These are phyloP conservation scores for Mortierella antarctica DNA, from an alignment of 192 early-diverging fungal species.

Conservation along the genomic window DNA sequence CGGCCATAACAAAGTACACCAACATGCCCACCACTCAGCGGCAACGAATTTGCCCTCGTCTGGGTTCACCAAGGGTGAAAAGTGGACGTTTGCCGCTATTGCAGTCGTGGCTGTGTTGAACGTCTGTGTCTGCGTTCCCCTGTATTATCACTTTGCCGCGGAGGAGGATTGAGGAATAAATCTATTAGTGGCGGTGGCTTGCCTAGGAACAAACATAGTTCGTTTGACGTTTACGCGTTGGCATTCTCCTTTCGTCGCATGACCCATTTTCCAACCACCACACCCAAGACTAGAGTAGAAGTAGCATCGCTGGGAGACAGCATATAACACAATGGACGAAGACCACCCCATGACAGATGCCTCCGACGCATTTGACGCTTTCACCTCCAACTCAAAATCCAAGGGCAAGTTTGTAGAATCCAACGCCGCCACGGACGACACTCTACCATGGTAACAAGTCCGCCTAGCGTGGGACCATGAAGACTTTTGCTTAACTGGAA, in stretches of 20 bases:
- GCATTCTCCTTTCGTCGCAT: background rate
- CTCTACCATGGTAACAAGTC: conserved; percentile 49
- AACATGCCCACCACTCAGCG: background rate
- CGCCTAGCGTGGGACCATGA: background rate
- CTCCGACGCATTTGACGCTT: conserved; percentile 23
- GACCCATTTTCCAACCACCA: background rate
- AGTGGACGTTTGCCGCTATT: conserved; percentile 44
- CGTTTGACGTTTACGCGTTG: no score
- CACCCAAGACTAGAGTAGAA: background rate
- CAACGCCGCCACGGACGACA: conserved; percentile 26
- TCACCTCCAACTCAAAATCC: conserved; percentile 17
- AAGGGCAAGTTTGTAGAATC: conserved; percentile 30
- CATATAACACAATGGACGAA: conserved; percentile 32
- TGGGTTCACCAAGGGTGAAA: conserved; percentile 51
- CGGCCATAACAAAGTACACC: background rate
- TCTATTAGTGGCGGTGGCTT: conserved; percentile 31
- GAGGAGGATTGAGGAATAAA: conserved; percentile 1
- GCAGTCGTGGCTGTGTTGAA: conserved; percentile 35
- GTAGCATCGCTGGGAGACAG: no score
- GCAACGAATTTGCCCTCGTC: conserved; percentile 5
- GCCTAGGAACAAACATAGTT: background rate
- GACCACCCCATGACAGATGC: conserved; percentile 49
- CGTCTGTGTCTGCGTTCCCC: conserved; percentile 45
- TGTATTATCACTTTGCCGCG: conserved; percentile 50
- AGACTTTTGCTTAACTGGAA: background rate